Conservation (phyloP, 306 rosid genomes). For the Corylus heterophylla region DNA sequence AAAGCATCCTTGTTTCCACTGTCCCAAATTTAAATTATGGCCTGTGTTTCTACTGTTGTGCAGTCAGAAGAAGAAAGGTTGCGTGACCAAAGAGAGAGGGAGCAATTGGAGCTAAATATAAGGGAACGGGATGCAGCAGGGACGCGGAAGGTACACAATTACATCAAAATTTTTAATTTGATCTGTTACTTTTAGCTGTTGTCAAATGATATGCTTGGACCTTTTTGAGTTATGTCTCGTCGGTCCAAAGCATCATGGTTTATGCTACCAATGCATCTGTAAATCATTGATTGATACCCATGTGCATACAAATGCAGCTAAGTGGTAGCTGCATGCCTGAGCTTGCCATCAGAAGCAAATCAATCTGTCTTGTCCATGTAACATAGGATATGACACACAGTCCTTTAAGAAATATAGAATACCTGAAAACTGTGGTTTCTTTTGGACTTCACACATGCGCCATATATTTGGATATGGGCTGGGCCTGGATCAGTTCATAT, state of each 20-base stretch:
- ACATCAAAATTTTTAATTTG: slow-evolving; percentile 1
- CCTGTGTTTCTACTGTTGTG: slow-evolving; percentile 25
- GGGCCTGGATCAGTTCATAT: background rate
- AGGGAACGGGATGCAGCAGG: slow-evolving; percentile 80
- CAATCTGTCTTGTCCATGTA: background rate
- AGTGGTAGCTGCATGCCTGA: background rate
- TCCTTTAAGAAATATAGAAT: background rate
- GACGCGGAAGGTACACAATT: slow-evolving; percentile 68
- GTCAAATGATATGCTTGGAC: slow-evolving; percentile 16
- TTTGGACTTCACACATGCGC: background rate
- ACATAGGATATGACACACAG: background rate
- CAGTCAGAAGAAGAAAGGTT: slow-evolving; percentile 91
- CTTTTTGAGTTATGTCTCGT: background rate
- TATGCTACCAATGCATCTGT: background rate
- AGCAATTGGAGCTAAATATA: slow-evolving; percentile 73
- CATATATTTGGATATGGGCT: background rate
- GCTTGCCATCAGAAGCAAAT: background rate
- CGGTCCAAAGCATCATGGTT: background rate
- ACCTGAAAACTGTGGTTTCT: background rate
- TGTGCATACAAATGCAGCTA: background rate
- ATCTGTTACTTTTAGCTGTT: background rate
- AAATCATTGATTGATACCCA: background rate
- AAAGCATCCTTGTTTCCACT: slow-evolving; percentile 4
- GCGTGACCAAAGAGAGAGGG: slow-evolving; percentile 91
- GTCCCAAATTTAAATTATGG: slow-evolving; percentile 5